Conservation (phyloP, 2,329 filamentous ascomycete genomes). For the Diaporthe humulicola region DNA sequence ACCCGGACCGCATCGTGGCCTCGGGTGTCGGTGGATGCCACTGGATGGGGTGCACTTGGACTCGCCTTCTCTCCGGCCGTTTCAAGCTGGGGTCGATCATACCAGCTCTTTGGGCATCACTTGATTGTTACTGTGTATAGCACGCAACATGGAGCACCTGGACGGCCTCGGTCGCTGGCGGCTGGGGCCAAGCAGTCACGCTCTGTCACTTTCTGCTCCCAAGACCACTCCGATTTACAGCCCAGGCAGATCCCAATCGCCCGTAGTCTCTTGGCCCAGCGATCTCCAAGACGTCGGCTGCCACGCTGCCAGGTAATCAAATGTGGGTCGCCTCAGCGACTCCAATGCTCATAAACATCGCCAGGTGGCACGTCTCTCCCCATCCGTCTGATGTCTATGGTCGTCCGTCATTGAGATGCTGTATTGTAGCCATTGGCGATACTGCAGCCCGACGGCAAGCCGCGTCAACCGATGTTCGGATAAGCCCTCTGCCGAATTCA, state of each 20-base stretch:
- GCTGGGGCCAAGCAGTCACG: not conserved
- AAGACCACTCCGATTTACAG: constrained; percentile 1
- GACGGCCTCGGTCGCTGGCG: not conserved
- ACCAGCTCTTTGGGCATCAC: constrained; percentile 2
- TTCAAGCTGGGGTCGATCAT: constrained; percentile 29
- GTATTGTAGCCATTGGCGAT: too few relatives aligned
- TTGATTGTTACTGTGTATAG: not conserved
- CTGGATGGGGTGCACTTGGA: not conserved
- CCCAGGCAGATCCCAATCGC: constrained; percentile 24
- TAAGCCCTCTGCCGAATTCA: constrained; percentile 6
- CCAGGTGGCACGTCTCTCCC: not conserved
- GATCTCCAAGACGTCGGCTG: not conserved
- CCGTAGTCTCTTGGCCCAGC: constrained; percentile 19
- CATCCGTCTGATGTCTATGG: not conserved
- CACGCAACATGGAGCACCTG: not conserved
- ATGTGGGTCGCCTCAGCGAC: constrained; percentile 5
- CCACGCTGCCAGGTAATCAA: not conserved
- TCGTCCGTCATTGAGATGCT: not conserved
- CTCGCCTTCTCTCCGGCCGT: not conserved
- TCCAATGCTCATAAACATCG: not conserved
- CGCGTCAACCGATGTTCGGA: constrained; percentile 24
- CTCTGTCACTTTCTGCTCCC: not conserved
- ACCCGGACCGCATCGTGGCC: not conserved
- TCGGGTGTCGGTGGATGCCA: not conserved
- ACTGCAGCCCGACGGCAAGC: not conserved